Base-by-base conservation (phyloP, 2,329 filamentous ascomycete genomes). In the Grosmannia clavigera region DNA sequence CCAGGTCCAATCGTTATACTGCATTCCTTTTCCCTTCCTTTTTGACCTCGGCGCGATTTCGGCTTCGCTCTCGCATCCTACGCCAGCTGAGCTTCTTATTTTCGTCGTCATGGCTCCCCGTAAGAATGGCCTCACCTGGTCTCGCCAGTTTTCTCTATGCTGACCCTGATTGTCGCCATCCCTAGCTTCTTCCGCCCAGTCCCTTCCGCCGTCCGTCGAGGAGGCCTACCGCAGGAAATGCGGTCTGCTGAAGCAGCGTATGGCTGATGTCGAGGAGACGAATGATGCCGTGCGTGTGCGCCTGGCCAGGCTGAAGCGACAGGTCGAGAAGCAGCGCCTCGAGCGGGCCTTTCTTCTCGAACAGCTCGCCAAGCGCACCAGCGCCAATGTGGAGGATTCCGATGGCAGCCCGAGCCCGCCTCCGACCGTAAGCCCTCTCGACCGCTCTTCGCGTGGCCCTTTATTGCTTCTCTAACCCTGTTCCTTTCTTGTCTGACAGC, bases 201-300 rank as follows among this genome's bases (percentile, higher is more conserved):
- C 82, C 50, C 78, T 87, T 4, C 90, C 92, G 25, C 92, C 94
- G 19, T 95, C 91, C 19, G 91, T 97, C 64, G 92, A 99, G 74
- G 87, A 92, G 71, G 92, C 92, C 57, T 99, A 97, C 75, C 91
- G 94, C 68, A 84, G 90, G 65, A 97, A 99, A 83, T 97, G 92
- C 73, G 90, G 96, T 70, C 88, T 95, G 67, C 82, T 99, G 27
- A 95, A 95, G 75, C 88, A 90, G 67, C 88, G 94, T 63, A 89
- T 94, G 64, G 88, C 86, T 71, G 92, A 96, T 71, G 90, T 97
- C 67, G 92, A 97, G 71, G 85, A 90, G 62, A 87, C 90, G 69
- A 96, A 96, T 72, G 91, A 96, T 67, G 82, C 88, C 61, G 87
- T 90, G 55, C 84, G 90, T 59, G 77, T 90, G 58, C 87, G 90